phyloP scores from a whole-genome alignment of 768 basidiomycete species.

The Wakefieldia striispora region DNA sequence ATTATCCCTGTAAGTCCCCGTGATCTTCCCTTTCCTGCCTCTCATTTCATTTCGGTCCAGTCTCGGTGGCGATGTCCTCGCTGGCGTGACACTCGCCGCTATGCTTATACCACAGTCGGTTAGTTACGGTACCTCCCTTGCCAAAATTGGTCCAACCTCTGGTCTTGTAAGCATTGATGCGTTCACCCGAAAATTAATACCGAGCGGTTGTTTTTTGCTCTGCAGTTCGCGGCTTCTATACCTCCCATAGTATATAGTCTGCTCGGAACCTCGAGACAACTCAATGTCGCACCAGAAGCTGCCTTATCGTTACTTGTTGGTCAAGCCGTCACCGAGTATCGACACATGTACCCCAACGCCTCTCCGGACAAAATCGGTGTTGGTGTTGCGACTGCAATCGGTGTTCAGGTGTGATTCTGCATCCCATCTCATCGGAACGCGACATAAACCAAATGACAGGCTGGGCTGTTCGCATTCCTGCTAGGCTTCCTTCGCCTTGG shows the following conservation, averaged over 20 bases:
- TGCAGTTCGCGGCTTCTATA: conserved; percentile 78
- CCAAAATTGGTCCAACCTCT: conserved; percentile 79
- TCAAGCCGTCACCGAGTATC: conserved; percentile 74
- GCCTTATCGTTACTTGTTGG: conserved; percentile 84
- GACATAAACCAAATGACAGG: conserved; percentile 39
- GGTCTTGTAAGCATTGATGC: conserved; percentile 60
- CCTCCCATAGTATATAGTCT: conserved; percentile 88
- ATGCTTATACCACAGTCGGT: conserved; percentile 87
- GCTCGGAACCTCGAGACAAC: conserved; percentile 80
- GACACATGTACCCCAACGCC: conserved; percentile 43
- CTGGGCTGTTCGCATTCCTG: conserved; percentile 80
- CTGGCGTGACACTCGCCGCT: conserved; percentile 81
- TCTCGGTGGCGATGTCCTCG: conserved; percentile 70
- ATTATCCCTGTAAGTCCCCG: conserved; percentile 52
- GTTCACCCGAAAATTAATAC: not conserved
- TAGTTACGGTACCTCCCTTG: conserved; percentile 87
- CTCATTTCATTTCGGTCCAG: conserved; percentile 30
- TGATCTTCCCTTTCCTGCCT: not conserved
- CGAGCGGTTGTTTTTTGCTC: not conserved
- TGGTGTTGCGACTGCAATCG: conserved; percentile 76
- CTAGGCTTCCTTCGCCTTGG: conserved; percentile 88
- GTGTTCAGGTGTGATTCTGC: conserved; percentile 61
- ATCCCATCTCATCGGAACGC: not conserved
- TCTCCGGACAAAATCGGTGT: conserved; percentile 53
- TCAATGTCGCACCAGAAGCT: conserved; percentile 88